These are phyloP conservation scores for Pecoramyces ruminantium DNA, from an alignment of 192 early-diverging fungal species.

Conservation along the genomic window DNA sequence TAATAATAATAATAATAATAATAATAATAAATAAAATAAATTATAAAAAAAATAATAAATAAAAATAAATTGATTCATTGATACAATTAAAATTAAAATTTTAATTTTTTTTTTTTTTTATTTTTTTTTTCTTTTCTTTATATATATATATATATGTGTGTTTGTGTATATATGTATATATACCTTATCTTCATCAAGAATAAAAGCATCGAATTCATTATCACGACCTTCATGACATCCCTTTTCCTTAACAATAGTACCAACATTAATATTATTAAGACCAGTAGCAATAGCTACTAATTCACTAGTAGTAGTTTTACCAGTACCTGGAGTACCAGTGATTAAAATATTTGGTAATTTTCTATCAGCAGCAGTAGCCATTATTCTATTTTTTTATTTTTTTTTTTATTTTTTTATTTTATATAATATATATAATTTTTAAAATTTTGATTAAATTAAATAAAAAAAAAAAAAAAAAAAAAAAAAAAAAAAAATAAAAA, in stretches of 20 bases:
- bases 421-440: no score
- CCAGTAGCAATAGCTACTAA: slow-evolving; percentile 58
- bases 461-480: no score
- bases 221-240: slow-evolving; percentile 71
- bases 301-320: slow-evolving; percentile 58
- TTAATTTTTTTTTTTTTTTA: background rate
- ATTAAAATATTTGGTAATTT: slow-evolving; percentile 59
- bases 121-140: background rate
- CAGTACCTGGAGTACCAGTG: slow-evolving; percentile 72
- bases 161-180: background rate
- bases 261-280: slow-evolving; percentile 67
- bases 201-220: slow-evolving; percentile 71
- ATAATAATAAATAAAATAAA: background rate
- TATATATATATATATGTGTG: background rate
- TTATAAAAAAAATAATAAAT: no score
- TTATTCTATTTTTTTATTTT: no score
- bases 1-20: background rate
- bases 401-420: no score
- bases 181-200: slow-evolving; percentile 85
- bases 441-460: no score
- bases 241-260: slow-evolving; percentile 70
- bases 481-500: no score
- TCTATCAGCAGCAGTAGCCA: background rate
- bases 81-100: background rate
- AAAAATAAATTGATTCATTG: no score